Evolutionary conservation across 73 alveolate genomes (phyloP).

Genomic region (Paramecium octaurelia): DNA sequence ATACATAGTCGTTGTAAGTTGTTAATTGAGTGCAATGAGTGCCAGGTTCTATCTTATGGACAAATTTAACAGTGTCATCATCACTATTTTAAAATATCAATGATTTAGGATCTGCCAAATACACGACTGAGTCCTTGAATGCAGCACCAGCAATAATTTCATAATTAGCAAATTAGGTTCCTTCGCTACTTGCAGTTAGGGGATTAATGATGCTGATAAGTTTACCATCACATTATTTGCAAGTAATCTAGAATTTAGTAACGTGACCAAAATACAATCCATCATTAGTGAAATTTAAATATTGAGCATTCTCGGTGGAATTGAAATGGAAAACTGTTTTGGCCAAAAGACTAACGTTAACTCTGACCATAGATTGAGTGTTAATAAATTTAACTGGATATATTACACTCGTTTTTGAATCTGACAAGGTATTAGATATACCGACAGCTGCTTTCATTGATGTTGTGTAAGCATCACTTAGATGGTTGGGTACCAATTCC

Average conservation of each 20-base stretch:
- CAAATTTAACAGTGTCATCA: background rate
- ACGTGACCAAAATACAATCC: background rate
- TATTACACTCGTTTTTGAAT: background rate
- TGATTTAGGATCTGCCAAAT: background rate
- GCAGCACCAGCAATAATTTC: background rate
- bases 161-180: background rate
- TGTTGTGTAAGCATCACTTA: background rate
- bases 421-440: background rate
- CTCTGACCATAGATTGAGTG: background rate
- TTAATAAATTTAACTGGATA: conserved; percentile 21
- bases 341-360: background rate
- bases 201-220: background rate
- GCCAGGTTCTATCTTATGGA: background rate
- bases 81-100: background rate
- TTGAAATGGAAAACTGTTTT: background rate
- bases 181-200: background rate
- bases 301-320: background rate
- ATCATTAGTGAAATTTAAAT: background rate
- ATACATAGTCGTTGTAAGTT: background rate
- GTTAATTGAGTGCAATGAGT: background rate
- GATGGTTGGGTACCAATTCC: background rate
- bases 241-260: background rate
- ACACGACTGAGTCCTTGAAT: background rate
- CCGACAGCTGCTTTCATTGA: background rate
- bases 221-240: background rate